Conservation (phyloP, 2,329 filamentous ascomycete genomes). For the Fusarium dlaminii region DNA sequence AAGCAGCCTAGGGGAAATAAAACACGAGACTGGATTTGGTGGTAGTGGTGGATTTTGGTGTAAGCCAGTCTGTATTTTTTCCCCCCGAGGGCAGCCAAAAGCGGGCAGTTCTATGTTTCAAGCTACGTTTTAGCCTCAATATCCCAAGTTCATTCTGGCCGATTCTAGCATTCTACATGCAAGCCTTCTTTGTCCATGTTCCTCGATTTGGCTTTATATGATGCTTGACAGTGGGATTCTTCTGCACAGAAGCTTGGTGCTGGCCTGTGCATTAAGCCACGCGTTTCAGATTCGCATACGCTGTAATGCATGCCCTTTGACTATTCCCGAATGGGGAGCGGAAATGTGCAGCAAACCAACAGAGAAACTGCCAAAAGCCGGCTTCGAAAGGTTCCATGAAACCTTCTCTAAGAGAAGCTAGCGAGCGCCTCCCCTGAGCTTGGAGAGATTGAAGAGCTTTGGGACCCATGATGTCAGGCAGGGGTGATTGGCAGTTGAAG, state of each 20-base stretch:
- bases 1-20: too few species aligned
- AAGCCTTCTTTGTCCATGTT: not conserved
- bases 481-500: conserved; percentile 12
- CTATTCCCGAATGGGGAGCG: conserved; percentile 1
- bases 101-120: conserved; percentile 15
- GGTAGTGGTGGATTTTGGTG: too few species aligned
- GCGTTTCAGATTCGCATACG: conserved; percentile 23
- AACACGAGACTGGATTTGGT: too few species aligned
- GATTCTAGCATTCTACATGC: not conserved
- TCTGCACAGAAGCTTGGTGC: conserved; percentile 12
- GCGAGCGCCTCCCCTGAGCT: conserved; percentile 30
- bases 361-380: not conserved
- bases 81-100: too few species aligned
- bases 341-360: conserved; percentile 15
- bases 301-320: conserved; percentile 7
- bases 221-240: not conserved
- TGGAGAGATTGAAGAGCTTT: conserved; percentile 29
- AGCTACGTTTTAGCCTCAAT: conserved; percentile 17
- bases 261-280: conserved; percentile 27
- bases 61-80: too few species aligned
- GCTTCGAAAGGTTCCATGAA: conserved; percentile 40
- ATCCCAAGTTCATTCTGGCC: not conserved
- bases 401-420: conserved; percentile 37
- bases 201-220: not conserved
- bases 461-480: conserved; percentile 39